Base-by-base conservation (phyloP, 768 basidiomycete species). In the Russula emetica region DNA sequence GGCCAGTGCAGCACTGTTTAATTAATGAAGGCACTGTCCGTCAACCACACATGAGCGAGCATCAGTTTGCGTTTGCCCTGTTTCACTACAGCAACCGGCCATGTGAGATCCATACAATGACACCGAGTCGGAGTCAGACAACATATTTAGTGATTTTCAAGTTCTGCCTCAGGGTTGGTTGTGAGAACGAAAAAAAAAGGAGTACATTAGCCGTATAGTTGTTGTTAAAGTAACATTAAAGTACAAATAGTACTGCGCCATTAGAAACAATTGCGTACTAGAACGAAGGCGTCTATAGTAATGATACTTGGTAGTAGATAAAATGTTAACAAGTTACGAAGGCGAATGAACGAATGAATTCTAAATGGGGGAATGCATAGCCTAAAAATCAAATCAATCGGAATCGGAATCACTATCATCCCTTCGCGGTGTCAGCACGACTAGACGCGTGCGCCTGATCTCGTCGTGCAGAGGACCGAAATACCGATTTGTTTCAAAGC, bases 401-500 rank as follows among this genome's bases (percentile, higher is more conserved):
- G 50, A 61, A 42, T 63, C 63, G 44, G 57, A 61, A 42, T 67
- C 59, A 47, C 67, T 66, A 14, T 70, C 69, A 20, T 53, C 55
- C 40, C 68, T 68, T 38, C 63, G 59, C 20, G 72, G 68, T 9
- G 66, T 71, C 53, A 76, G 67, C 5, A 61, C 54, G 20, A 76
- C 70, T 10, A 73, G 61, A 50, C 72, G 65, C 2, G 73, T 75
- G 47, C 65, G 64, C 67, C 70, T 72, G 44, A 76, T 64, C 50
- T 71, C 58, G 14, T 54, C 58, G 47, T 74, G 71, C 14, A 70
- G 63, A 26, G 71, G 64, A 26, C 75, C 75, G 62, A 80, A 80
- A 70, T 81, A 80, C 32, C 79, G 73, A 52, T 72, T 72, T n/a
- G 76, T 76, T 69, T 82, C 79, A 58, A 83, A 84, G 60, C 77